Evolutionary conservation across 2,329 filamentous ascomycete genomes (phyloP), one percentile per base, ranked within the genome.

Genomic region (Ophiostoma populinum): DNA sequence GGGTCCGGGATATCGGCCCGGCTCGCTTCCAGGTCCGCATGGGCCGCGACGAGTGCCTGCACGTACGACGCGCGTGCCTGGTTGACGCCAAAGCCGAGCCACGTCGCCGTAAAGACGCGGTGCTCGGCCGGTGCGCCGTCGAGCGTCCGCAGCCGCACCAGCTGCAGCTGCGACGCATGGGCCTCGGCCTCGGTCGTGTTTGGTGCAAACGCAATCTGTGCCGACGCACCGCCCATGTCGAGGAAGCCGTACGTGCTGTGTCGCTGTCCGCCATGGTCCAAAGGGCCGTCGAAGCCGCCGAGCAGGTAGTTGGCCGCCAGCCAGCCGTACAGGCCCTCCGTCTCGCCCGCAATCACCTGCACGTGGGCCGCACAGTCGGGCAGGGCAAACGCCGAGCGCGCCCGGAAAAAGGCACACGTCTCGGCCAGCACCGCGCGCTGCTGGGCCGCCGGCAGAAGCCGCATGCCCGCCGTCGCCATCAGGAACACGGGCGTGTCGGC

Each of bases 191-290:
- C 90, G 1, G 90, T 95, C 4, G 69, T 59, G 55, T 98, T 98
- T 1, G 90, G 90, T 2, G 86, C 87, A 54, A 98, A 98, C 0
- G 92, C 90, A 49, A 98, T 95, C 57, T 98, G 90, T 12, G 90
- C 87, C 0, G 87, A 95, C 18, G 90, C 90, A 34, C 90, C 90
- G 33, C 90, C 90, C 92, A 98, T 98, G 52, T 98, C 90, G 41
- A 98, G 61, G 49, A 98, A 98, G 1, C 90, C 90, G 54, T 95
- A 98, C 0, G 90, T 98, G 49, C 86, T 80, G 52, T 95, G 90
- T 18, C 70, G 72, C 44, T 92, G 85, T 35, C 83, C 85, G 52
- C 93, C 83, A 47, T 93, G 81, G 11, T 72, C 58, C 34, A 75
- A 60, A 0, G 82, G 76, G 13, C 68, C 62, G 52, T 95, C 80